Evolutionary conservation across 257 asterid genomes (phyloP).

Genomic region (Euphrasia confusa): DNA sequence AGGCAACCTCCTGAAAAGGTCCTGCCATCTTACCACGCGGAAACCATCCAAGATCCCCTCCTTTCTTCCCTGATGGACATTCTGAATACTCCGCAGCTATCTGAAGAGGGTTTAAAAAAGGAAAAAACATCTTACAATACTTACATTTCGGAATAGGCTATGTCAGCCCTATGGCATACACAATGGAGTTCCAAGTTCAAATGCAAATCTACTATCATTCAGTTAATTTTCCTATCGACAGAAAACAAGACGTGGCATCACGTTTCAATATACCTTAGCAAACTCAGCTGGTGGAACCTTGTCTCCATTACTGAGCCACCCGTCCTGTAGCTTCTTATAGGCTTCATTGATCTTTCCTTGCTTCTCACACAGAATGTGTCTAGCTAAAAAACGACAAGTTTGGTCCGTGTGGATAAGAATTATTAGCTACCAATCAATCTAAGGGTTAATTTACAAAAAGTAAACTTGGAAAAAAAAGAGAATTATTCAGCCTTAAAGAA

Average conservation of each 20-base stretch:
- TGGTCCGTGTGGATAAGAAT: not conserved
- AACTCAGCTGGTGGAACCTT: slow-evolving; percentile 99
- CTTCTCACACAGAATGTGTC: slow-evolving; percentile 95
- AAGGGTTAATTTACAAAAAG: not conserved
- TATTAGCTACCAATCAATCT: not conserved
- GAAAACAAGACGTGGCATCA: too few relatives aligned
- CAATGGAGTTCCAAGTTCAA: not conserved
- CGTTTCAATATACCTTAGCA: slow-evolving; percentile 44
- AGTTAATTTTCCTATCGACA: too few relatives aligned
- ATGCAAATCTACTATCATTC: slow-evolving; percentile 29
- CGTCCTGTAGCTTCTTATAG: slow-evolving; percentile 91
- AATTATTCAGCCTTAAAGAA: not conserved
- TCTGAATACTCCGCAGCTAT: slow-evolving; percentile 91
- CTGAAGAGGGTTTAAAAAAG: slow-evolving; percentile 32
- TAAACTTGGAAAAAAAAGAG: not conserved
- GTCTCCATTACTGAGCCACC: slow-evolving; percentile 91
- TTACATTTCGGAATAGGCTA: not conserved
- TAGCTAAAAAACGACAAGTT: slow-evolving; percentile 45
- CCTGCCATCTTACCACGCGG: slow-evolving; percentile 99
- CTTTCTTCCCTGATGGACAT: slow-evolving; percentile 98
- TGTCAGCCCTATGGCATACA: too few relatives aligned
- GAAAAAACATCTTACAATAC: not conserved
- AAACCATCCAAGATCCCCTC: slow-evolving; percentile 98
- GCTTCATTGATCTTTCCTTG: slow-evolving; percentile 99
- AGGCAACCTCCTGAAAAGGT: slow-evolving; percentile 98